Evolutionary conservation across 1,284 basidiomycete species (phyloP).

Genomic region (Mycocalia duriaeana): DNA sequence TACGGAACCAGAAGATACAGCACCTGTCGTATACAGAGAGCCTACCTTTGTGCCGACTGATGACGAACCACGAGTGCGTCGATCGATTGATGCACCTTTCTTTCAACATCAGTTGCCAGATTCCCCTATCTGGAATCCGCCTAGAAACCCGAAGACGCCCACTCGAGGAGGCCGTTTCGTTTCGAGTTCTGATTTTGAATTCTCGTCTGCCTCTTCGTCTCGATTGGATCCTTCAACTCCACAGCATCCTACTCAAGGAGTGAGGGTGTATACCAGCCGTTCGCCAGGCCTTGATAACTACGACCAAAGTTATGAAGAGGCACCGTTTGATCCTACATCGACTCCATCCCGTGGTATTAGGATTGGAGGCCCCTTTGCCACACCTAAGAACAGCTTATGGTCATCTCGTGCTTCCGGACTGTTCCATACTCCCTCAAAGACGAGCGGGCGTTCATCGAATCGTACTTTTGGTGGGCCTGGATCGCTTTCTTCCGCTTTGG

Average conservation of each 20-base stretch:
- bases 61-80: constrained; percentile 33
- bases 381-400: constrained; percentile 52
- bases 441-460: constrained; percentile 17
- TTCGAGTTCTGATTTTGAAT: constrained; percentile 21
- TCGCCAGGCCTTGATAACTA: constrained; percentile 37
- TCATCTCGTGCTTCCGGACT: constrained; percentile 31
- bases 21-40: constrained; percentile 32
- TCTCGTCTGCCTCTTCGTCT: constrained; percentile 36
- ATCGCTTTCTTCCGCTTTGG: constrained; percentile 25
- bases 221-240: constrained; percentile 47
- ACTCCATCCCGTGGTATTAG: constrained; percentile 68
- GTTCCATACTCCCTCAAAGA: constrained; percentile 47
- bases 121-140: constrained; percentile 43
- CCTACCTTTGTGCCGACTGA: constrained; percentile 64
- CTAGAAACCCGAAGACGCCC: constrained; percentile 40
- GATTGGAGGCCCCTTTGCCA: constrained; percentile 49
- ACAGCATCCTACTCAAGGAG: constrained; percentile 33
- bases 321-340: constrained; percentile 66
- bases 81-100: constrained; percentile 47
- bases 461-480: constrained; percentile 24
- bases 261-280: constrained; percentile 37
- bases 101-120: constrained; percentile 47
- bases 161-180: constrained; percentile 24
- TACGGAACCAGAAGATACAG: constrained; percentile 27
- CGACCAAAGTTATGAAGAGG: constrained; percentile 36